Percentiles rank a stretch among this genome's conserved stretches.
Evolutionary conservation across 768 basidiomycete species (phyloP).

Genomic region (Pulveroboletus ravenelii): DNA sequence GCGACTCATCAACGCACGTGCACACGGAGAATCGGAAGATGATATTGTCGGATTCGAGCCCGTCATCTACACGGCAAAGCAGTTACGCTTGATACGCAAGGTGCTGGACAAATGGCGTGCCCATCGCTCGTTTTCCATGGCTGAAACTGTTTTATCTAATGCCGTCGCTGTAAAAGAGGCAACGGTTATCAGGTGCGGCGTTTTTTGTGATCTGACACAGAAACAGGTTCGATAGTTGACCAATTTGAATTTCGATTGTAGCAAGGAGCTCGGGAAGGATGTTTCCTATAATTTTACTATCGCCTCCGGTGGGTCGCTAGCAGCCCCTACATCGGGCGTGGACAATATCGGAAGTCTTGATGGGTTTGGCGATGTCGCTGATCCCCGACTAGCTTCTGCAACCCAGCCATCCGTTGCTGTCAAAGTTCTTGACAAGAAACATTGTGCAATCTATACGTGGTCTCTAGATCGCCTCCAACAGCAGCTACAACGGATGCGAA

Average conservation of each 20-base stretch:
- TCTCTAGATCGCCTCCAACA: slow-evolving; percentile 84
- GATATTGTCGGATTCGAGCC: slow-evolving; percentile 69
- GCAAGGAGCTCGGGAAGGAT: slow-evolving; percentile 81
- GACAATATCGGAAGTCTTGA: slow-evolving; percentile 84
- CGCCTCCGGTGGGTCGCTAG: slow-evolving; percentile 75
- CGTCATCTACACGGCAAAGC: slow-evolving; percentile 74
- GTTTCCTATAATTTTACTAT: slow-evolving; percentile 92
- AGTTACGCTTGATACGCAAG: slow-evolving; percentile 77
- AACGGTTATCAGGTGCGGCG: slow-evolving; percentile 76
- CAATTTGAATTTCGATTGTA: slow-evolving; percentile 28
- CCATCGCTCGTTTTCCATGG: slow-evolving; percentile 86
- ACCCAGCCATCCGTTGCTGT: slow-evolving; percentile 82
- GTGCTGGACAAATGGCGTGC: slow-evolving; percentile 83
- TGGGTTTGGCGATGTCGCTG: slow-evolving; percentile 91
- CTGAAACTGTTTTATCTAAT: slow-evolving; percentile 78
- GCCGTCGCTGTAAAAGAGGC: slow-evolving; percentile 91
- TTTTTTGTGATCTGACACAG: background rate
- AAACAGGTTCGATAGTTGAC: slow-evolving; percentile 2
- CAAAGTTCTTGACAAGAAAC: slow-evolving; percentile 86
- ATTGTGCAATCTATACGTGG: slow-evolving; percentile 89
- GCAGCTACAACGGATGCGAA: slow-evolving; percentile 90
- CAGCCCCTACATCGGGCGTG: slow-evolving; percentile 74
- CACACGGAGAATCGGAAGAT: slow-evolving; percentile 68
- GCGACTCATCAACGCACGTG: slow-evolving; percentile 69
- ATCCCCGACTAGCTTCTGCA: slow-evolving; percentile 65